These are phyloP conservation scores for Tolypocladium paradoxum DNA, from an alignment of 2,329 filamentous ascomycete species.

Conservation along the genomic window DNA sequence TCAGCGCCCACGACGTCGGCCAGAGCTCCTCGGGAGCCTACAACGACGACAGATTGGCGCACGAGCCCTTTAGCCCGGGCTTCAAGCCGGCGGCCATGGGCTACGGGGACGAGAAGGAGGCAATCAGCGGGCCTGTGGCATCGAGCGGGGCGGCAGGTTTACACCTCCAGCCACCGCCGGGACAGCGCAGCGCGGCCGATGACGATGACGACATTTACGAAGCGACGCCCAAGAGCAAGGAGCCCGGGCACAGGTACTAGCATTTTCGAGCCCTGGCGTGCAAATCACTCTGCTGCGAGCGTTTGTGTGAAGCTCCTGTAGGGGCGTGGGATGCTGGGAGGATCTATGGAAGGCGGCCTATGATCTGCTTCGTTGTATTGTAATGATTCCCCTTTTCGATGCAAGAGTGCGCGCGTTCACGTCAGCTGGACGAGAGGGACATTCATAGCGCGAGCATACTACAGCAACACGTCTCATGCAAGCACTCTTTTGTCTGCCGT, in stretches of 20 bases:
- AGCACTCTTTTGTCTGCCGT: not conserved
- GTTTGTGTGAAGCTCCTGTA: no score
- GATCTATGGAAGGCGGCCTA: not conserved
- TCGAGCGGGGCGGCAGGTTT: constrained; percentile 2
- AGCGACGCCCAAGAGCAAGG: constrained; percentile 25
- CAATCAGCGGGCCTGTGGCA: constrained; percentile 6
- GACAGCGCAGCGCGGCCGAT: constrained; percentile 13
- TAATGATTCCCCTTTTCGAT: not conserved
- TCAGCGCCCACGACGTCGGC: not conserved
- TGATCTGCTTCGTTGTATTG: not conserved
- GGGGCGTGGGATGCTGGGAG: not conserved
- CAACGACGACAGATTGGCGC: constrained; percentile 14
- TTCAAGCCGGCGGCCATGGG: constrained; percentile 10
- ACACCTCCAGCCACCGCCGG: constrained; percentile 6
- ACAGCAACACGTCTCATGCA: not conserved
- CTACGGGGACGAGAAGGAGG: not conserved
- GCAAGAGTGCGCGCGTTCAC: not conserved
- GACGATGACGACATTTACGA: constrained; percentile 31
- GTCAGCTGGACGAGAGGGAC: not conserved
- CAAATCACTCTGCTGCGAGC: not conserved
- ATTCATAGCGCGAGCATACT: not conserved
- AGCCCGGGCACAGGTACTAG: constrained; percentile 24
- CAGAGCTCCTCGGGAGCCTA: constrained; percentile 9
- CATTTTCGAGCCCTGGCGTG: not conserved
- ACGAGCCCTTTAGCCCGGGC: constrained; percentile 29